Evolutionary conservation across 2,329 filamentous ascomycete genomes (phyloP), one percentile per base, ranked within the genome.

Genomic region (Chlorencoelia australis): DNA sequence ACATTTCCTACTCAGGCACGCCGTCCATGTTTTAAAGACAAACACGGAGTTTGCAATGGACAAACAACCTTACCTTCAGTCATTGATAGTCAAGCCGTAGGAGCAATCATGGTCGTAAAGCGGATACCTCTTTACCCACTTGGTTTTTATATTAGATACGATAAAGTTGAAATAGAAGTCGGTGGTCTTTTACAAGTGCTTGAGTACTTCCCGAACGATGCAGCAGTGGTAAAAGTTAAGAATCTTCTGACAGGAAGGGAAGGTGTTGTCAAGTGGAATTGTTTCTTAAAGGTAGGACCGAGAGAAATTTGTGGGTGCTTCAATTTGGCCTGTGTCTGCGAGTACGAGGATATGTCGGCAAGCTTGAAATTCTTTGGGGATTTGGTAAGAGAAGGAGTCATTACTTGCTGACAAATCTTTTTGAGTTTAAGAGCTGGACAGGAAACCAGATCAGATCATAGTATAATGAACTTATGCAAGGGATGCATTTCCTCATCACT

Each of bases 181-280:
- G 35, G 24, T 5, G 35, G 33, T 13, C 22, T 2, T 22, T 31
- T 31, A 8, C 17, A 3, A 16, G 27, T 21, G 11, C 7, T 33
- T 2, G 30, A 35, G 13, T 22, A 17, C 10, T 27, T 16, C 2
- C 22, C 18, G 3, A 3, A 9, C 7, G 30, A 25, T 14, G 16
- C 30, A 30, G 35, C 30, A 1, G 33, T n/a, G 14, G 35, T 38
- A 16, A 17, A 27, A 14, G 30, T 13, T 6, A 24, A 18, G 7
- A 38, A 38, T 22, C n/a, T 38, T 22, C 30, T 29, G 10, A 38
- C 35, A 13, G 24, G 30, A 14, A 28, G 24, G 35, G 14, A 33
- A 14, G 35, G 35, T 4, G 27, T 17, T 26, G 3, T 38, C 9
- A 17, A 30, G 4, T 38, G 35, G 35, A 17, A 29, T 20, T 4